phyloP scores from a whole-genome alignment of 2,329 filamentous ascomycete genomes.

The Stemphylium beticola region DNA sequence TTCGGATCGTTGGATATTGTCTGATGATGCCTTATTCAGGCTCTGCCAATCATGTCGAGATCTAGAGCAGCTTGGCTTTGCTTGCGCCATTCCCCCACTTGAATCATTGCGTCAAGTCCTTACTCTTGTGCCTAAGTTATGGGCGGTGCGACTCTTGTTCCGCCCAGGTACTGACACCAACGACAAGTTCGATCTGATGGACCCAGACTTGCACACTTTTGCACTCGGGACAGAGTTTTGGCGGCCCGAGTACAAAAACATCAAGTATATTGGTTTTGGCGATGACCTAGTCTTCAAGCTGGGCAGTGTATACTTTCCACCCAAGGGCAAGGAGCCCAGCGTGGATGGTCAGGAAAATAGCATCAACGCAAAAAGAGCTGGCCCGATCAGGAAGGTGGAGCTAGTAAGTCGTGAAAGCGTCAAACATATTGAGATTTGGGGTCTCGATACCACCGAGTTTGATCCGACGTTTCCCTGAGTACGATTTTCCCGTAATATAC shows the following conservation, averaged over 20 bases:
- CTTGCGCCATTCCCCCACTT: constrained; percentile 60
- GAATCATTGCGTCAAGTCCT: constrained; percentile 46
- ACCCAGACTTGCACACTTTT: constrained; percentile 41
- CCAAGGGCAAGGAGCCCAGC: constrained; percentile 14
- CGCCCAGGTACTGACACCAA: constrained; percentile 31
- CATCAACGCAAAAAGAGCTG: constrained; percentile 33
- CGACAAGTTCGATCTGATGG: constrained; percentile 34
- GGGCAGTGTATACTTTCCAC: constrained; percentile 38
- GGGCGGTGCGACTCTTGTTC: constrained; percentile 50
- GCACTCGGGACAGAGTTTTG: constrained; percentile 43
- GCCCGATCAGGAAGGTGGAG: constrained; percentile 41
- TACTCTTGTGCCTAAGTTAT: constrained; percentile 48
- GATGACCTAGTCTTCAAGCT: constrained; percentile 47
- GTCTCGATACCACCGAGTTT: constrained; percentile 49
- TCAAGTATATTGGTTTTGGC: constrained; percentile 51
- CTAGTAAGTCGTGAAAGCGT: constrained; percentile 46
- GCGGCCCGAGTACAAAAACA: constrained; percentile 39
- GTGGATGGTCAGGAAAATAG: constrained; percentile 27
- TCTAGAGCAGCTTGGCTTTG: constrained; percentile 64
- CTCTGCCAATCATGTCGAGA: constrained; percentile 63
- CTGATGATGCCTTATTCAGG: constrained; percentile 55
- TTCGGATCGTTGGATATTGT: constrained; percentile 61
- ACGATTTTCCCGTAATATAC: not conserved
- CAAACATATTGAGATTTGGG: constrained; percentile 54
- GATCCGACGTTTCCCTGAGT: constrained; percentile 36